Conservation (phyloP, 768 basidiomycete species). For the Mycena capillaripes region DNA sequence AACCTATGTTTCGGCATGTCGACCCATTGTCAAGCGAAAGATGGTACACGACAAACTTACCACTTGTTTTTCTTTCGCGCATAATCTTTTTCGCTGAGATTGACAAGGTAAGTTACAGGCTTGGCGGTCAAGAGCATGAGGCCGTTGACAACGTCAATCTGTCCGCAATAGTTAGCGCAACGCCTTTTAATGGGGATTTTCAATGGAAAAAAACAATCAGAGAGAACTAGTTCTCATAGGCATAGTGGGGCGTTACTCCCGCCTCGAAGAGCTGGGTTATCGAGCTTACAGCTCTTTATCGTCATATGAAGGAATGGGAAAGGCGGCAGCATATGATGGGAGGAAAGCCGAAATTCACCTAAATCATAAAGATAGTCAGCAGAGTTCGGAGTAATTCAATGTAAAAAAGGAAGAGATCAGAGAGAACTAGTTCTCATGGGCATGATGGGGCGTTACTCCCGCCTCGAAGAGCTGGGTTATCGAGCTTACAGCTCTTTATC, state of each 20-base stretch:
- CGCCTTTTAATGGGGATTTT: background rate
- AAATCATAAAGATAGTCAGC: background rate
- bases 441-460: constrained; percentile 85
- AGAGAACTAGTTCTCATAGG: constrained; percentile 69
- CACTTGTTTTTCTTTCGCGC: constrained; percentile 99
- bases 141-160: constrained; percentile 93
- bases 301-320: constrained; percentile 48
- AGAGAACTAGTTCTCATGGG: constrained; percentile 69
- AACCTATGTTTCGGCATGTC: constrained; percentile 63
- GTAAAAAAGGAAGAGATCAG: constrained; percentile 48
- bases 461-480: constrained; percentile 93
- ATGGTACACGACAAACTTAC: constrained; percentile 52
- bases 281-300: constrained; percentile 83
- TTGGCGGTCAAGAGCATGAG: constrained; percentile 95
- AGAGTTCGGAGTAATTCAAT: background rate
- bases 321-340: background rate
- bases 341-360: background rate
- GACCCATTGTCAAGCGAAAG: background rate
- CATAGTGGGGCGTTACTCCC: constrained; percentile 85
- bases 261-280: constrained; percentile 93
- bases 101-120: constrained; percentile 98
- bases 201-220: constrained; percentile 49
- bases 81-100: constrained; percentile 95
- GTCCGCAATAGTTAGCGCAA: constrained; percentile 19
- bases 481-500: constrained; percentile 83